phyloP scores from a whole-genome alignment of 306 rosid species.

The Canavalia ensiformis region DNA sequence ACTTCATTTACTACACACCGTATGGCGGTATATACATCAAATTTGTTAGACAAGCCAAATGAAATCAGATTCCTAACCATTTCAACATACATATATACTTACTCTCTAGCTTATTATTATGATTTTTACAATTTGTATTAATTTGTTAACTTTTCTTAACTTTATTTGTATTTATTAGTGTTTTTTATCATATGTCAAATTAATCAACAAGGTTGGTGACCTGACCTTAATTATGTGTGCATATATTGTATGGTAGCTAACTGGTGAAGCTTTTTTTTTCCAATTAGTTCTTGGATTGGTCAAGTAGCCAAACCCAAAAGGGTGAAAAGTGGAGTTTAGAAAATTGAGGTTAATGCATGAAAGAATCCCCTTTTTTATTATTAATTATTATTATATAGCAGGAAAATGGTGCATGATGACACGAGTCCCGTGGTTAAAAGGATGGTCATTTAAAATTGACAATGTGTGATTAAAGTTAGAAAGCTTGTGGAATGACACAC shows the following conservation, averaged over 20 bases:
- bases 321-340: slow-evolving; percentile 8
- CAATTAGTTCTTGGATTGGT: not conserved
- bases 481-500: slow-evolving; percentile 17
- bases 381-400: slow-evolving; percentile 1
- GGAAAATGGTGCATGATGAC: slow-evolving; percentile 35
- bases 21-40: too few species aligned
- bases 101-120: too few species aligned
- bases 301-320: slow-evolving; percentile 19
- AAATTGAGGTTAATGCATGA: slow-evolving; percentile 1
- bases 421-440: slow-evolving; percentile 19
- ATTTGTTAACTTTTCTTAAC: too few species aligned
- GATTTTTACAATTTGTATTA: too few species aligned
- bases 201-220: not conserved
- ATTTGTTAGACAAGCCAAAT: too few species aligned
- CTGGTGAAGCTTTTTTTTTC: slow-evolving; percentile 27
- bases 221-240: not conserved
- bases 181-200: not conserved
- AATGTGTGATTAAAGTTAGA: slow-evolving; percentile 30
- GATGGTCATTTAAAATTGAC: slow-evolving; percentile 30
- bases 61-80: too few species aligned
- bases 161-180: too few species aligned
- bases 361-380: not conserved
- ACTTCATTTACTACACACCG: too few species aligned
- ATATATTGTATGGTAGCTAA: slow-evolving; percentile 30
- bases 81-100: too few species aligned